Conservation (phyloP, 495 filamentous ascomycete species). For the Talaromyces thailandensis region DNA sequence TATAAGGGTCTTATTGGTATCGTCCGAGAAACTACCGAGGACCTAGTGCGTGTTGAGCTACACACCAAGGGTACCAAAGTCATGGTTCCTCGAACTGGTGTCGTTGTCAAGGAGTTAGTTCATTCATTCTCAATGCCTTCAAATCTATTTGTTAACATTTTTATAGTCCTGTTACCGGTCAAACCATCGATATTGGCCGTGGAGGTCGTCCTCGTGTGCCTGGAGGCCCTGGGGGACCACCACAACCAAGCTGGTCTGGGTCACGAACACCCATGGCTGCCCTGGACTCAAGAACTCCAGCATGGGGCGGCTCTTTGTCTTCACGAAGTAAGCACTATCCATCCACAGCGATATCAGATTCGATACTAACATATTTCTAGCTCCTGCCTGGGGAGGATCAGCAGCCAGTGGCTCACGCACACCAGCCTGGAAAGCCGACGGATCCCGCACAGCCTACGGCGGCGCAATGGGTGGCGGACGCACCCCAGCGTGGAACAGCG, state of each 20-base stretch:
- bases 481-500: constrained; percentile 49
- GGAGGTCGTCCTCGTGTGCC: constrained; percentile 48
- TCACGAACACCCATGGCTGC: constrained; percentile 60
- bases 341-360: not conserved
- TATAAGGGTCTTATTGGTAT: constrained; percentile 93
- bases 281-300: constrained; percentile 57
- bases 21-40: constrained; percentile 84
- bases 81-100: constrained; percentile 63
- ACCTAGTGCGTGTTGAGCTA: constrained; percentile 77
- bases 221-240: constrained; percentile 32
- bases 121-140: not conserved
- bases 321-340: constrained; percentile 44
- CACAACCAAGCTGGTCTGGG: constrained; percentile 38
- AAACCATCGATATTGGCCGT: constrained; percentile 57
- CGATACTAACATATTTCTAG: constrained; percentile 18
- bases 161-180: constrained; percentile 54
- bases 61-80: constrained; percentile 87
- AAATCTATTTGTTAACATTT: constrained; percentile 15
- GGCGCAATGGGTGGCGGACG: constrained; percentile 31
- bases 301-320: constrained; percentile 48
- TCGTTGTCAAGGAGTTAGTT: constrained; percentile 72
- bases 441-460: constrained; percentile 64
- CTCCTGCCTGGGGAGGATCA: constrained; percentile 51
- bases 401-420: constrained; percentile 53
- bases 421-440: constrained; percentile 67